Evolutionary conservation across 371 early-diverging fungal genomes (phyloP).

Genomic region (Rhizopus sp.): DNA sequence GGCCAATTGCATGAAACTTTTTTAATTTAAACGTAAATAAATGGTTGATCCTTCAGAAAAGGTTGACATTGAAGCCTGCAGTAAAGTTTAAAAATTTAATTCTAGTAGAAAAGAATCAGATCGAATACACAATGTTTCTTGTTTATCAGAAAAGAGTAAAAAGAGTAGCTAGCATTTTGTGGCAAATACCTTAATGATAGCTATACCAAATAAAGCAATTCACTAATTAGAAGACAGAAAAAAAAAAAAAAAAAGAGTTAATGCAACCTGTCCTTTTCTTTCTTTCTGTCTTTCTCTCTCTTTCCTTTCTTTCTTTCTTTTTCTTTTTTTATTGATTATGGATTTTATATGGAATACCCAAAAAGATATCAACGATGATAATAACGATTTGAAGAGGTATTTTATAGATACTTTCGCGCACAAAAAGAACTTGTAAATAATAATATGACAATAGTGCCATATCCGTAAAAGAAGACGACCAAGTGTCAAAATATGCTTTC

Average conservation of each 20-base stretch:
- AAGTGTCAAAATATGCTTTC: not conserved
- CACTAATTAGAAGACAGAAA: not conserved
- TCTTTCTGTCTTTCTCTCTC: not conserved
- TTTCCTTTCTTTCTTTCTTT: constrained; percentile 8
- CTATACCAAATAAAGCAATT: too few species aligned
- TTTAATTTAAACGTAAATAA: too few species aligned
- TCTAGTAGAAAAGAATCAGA: not conserved
- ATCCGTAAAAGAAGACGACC: too few species aligned
- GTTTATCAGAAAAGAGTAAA: too few species aligned
- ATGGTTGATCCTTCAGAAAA: too few species aligned
- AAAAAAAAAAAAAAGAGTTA: not conserved
- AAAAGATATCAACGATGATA: constrained; percentile 1
- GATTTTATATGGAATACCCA: constrained; percentile 28
- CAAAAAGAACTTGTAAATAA: not conserved
- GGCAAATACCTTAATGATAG: too few species aligned
- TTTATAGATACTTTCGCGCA: not conserved
- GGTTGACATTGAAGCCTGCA: too few species aligned
- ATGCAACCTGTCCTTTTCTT: constrained; percentile 4
- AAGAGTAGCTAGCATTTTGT: too few species aligned
- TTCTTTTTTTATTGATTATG: constrained; percentile 10
- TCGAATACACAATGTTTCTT: too few species aligned
- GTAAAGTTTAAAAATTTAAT: not conserved
- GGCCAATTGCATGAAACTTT: constrained; percentile 13
- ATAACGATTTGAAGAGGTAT: not conserved
- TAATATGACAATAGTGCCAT: not conserved